A percentile compares a stretch with the other conserved stretches of the same genome.
These are phyloP conservation scores for Bolboschoenoplectus hybrid DNA, from an alignment of 202 grass and related monocot species.

Conservation along the genomic window DNA sequence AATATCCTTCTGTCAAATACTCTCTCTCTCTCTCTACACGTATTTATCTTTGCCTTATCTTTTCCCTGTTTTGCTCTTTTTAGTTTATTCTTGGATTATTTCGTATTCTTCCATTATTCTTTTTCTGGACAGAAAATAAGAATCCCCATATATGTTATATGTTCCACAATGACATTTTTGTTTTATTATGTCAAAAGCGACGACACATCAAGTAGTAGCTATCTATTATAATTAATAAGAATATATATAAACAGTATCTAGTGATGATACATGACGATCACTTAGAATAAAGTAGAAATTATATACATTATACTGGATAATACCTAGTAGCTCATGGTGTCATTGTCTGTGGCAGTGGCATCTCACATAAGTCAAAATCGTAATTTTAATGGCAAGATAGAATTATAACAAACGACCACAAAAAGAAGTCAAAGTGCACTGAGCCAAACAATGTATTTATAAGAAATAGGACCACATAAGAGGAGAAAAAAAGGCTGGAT, in stretches of 20 bases:
- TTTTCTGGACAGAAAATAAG: conserved; percentile 1
- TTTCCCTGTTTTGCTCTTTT: not conserved
- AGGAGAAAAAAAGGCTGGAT: too few relatives aligned
- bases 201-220: not conserved
- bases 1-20: too few relatives aligned
- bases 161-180: not conserved
- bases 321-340: not conserved
- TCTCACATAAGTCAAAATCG: not conserved
- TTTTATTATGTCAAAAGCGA: not conserved
- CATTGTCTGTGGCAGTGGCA: not conserved
- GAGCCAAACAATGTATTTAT: not conserved
- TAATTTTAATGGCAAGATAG: not conserved
- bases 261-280: not conserved
- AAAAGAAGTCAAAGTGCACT: not conserved
- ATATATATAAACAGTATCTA: not conserved
- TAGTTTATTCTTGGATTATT: not conserved
- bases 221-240: not conserved
- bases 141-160: not conserved
- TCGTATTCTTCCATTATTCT: not conserved
- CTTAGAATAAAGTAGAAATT: not conserved
- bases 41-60: too few relatives aligned
- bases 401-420: not conserved
- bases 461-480: too few relatives aligned
- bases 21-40: too few relatives aligned
- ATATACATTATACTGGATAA: not conserved